These are phyloP conservation scores for Volvox africanus DNA, from an alignment of 139 green algal species.

Conservation along the genomic window DNA sequence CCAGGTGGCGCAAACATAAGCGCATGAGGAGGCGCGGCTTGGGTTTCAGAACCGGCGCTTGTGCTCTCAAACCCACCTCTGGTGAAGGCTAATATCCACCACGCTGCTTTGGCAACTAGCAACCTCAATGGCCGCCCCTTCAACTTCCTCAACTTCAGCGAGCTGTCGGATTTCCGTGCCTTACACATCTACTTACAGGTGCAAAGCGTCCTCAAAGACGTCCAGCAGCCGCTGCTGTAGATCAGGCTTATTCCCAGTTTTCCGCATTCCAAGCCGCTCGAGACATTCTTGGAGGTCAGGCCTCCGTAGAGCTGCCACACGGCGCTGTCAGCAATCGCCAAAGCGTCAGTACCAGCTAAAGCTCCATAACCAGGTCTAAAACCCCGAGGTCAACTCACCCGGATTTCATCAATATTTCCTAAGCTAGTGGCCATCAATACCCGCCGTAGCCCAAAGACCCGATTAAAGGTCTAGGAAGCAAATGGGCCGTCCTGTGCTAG, in stretches of 20 bases:
- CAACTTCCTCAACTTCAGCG: too few species aligned
- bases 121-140: too few species aligned
- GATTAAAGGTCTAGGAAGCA: too few species aligned
- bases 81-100: too few species aligned
- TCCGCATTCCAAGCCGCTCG: constrained; percentile 66
- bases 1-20: too few species aligned
- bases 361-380: neutral
- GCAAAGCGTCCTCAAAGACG: constrained; percentile 38
- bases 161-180: too few species aligned
- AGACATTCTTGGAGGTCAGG: constrained; percentile 69
- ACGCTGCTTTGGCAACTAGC: too few species aligned
- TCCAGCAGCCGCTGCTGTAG: constrained; percentile 54
- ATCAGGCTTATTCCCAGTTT: constrained; percentile 68
- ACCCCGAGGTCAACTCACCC: neutral
- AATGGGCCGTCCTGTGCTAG: too few species aligned
- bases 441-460: constrained; percentile 1
- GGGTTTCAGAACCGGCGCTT: too few species aligned
- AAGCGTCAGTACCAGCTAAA: neutral
- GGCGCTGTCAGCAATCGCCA: neutral
- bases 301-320: constrained; percentile 48
- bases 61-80: too few species aligned
- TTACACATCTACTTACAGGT: constrained; percentile 29
- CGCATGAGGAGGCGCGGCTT: too few species aligned
- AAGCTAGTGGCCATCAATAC: constrained; percentile 20
- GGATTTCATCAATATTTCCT: neutral